Conservation (phyloP, 352 stramenopile genomes). For the Peronospora tabacina region DNA sequence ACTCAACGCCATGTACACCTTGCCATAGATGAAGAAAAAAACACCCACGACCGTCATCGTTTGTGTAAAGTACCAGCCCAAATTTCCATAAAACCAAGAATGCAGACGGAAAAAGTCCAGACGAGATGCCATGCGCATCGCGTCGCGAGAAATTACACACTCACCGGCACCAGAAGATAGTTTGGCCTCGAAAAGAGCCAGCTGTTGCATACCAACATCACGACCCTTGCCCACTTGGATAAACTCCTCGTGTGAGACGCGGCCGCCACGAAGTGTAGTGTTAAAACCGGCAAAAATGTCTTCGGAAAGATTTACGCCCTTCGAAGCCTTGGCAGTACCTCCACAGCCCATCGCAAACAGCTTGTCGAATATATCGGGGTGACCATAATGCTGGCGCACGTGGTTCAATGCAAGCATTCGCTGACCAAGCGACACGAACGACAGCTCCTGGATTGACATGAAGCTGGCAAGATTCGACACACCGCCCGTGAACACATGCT, state of each 20-base stretch:
- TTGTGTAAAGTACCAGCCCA: slow-evolving; percentile 98
- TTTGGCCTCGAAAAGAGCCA: slow-evolving; percentile 98
- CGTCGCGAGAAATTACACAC: slow-evolving; percentile 95
- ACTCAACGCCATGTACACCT: slow-evolving; percentile 93
- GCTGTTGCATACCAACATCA: slow-evolving; percentile 98
- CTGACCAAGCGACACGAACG: slow-evolving; percentile 78
- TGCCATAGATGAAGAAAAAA: slow-evolving; percentile 98
- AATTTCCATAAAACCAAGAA: slow-evolving; percentile 98
- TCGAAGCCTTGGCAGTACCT: slow-evolving; percentile 77
- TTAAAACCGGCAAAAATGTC: slow-evolving; percentile 89
- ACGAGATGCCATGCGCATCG: slow-evolving; percentile 91
- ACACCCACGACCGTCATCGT: slow-evolving; percentile 96
- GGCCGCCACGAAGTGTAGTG: slow-evolving; percentile 64
- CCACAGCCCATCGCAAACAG: slow-evolving; percentile 76
- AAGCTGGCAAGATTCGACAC: slow-evolving; percentile 82
- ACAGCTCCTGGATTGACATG: slow-evolving; percentile 84
- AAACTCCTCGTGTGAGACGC: slow-evolving; percentile 78
- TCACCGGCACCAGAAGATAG: slow-evolving; percentile 94
- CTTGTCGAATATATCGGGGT: slow-evolving; percentile 87
- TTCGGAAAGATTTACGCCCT: slow-evolving; percentile 83
- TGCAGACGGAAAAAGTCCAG: slow-evolving; percentile 97
- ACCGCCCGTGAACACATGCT: slow-evolving; percentile 81
- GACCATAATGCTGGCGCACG: slow-evolving; percentile 81
- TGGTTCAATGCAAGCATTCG: slow-evolving; percentile 74
- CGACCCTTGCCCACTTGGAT: slow-evolving; percentile 93